Conservation (phyloP, 176 grass and related monocot species). For the Saccharum officinarum region DNA sequence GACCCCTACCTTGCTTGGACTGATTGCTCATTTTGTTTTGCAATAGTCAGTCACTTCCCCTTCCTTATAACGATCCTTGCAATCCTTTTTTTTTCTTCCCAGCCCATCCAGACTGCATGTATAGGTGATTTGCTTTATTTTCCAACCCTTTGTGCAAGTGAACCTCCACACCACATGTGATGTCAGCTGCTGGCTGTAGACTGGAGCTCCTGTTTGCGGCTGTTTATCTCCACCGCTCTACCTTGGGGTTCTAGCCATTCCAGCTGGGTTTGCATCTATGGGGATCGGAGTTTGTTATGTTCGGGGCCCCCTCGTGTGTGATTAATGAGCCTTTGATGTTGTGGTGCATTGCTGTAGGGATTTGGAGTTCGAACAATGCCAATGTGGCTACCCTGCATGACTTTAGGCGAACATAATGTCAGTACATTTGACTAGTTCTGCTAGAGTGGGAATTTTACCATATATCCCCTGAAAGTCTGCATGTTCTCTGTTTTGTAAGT, state of each 20-base stretch:
- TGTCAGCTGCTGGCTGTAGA: not conserved
- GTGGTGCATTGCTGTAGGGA: not conserved
- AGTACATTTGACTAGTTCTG: not conserved
- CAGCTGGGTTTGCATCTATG: not conserved
- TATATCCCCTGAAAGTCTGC: not conserved
- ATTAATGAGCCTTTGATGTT: not conserved
- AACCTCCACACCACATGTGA: not conserved
- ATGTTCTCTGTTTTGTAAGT: not conserved
- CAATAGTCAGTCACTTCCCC: not conserved
- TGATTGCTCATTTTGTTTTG: not conserved
- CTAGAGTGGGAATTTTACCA: not conserved
- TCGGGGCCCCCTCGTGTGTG: not conserved
- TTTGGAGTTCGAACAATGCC: constrained; percentile 2
- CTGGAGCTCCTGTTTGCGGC: not conserved
- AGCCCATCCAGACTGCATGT: not conserved
- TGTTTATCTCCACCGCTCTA: not conserved
- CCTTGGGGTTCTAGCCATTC: constrained; percentile 16
- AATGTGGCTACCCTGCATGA: constrained; percentile 26
- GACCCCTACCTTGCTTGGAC: constrained; percentile 6
- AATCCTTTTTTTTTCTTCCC: not conserved
- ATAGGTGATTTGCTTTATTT: constrained; percentile 8
- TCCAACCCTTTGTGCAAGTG: not conserved
- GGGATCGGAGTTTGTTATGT: not conserved
- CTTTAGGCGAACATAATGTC: not conserved
- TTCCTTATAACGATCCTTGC: not conserved